Base-by-base conservation (phyloP, 2,329 filamentous ascomycete genomes). In the Aspergillus pseudonomiae region DNA sequence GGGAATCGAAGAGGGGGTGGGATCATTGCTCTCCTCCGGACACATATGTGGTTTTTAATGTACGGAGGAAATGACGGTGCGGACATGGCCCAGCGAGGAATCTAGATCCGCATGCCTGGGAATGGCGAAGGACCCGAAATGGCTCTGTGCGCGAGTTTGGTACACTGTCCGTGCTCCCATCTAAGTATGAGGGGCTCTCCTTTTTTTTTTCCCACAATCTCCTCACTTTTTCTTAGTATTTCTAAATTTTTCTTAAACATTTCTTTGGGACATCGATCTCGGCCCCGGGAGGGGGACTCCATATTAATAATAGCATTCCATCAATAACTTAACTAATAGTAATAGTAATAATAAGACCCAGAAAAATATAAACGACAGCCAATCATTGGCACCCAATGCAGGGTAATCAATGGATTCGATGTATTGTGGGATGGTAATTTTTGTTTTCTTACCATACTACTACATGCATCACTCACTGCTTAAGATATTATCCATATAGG, bases 81-180 rank as follows among this genome's bases (percentile, higher is more conserved):
- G 48, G 28, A 30, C 46, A 28, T 50, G 24, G 39, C 53, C 63
- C 24, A 54, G 45, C 57, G 36, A 63, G 57, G 48, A 46, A 58
- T 62, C 57, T 60, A 63, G 63, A 65, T 65, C 63, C 63, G 53
- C 61, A 57, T 50, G 32, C 32, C 32, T 58, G 61, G 60, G 63
- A 62, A 58, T 58, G 54, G 61, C 50, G 34, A 60, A 39, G 48
- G 58, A 57, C 61, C 63, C 52, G 61, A 58, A 58, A 57, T 61
- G 58, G 63, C 60, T 55, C 61, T 65, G 63, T 60, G 63, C 63
- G 60, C 63, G 43, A 43, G 54, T 60, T 52, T 52, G 28, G 48
- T 52, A 52, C 48, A 52, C 54, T 32, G 63, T 65, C 63, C 56
- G 63, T 65, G 63, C 63, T 63, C 52, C 53, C 34, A n/a, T 52